Conservation (phyloP, 495 filamentous ascomycete species). For the Aspergillus wentii region DNA sequence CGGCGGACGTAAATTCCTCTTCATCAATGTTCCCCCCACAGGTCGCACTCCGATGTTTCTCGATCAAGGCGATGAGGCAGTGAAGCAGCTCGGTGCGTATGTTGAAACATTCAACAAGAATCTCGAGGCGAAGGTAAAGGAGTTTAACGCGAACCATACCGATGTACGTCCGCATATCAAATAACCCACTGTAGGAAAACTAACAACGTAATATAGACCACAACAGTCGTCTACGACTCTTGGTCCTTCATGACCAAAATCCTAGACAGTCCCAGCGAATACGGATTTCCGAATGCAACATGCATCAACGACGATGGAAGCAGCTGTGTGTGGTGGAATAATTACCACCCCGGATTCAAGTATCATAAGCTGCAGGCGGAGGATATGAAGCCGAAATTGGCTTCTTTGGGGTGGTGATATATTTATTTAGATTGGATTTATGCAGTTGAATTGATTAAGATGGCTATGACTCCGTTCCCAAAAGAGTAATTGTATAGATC, state of each 20-base stretch:
- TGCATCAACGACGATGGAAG: constrained; percentile 30
- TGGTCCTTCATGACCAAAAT: constrained; percentile 43
- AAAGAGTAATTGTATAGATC: too few relatives aligned
- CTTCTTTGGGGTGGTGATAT: constrained; percentile 28
- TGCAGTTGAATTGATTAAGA: too few relatives aligned
- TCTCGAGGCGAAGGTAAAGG: constrained; percentile 20
- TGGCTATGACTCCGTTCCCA: too few relatives aligned
- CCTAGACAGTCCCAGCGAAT: constrained; percentile 47
- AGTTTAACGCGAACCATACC: constrained; percentile 13
- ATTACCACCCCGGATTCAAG: constrained; percentile 32
- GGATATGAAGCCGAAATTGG: constrained; percentile 31
- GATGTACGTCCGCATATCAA: constrained; percentile 17
- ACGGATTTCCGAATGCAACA: constrained; percentile 24
- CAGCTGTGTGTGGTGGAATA: constrained; percentile 37
- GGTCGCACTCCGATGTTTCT: constrained; percentile 55
- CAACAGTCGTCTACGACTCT: constrained; percentile 28
- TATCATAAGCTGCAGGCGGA: constrained; percentile 32
- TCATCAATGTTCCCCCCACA: constrained; percentile 71
- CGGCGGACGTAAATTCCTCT: constrained; percentile 71
- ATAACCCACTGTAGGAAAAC: neutral
- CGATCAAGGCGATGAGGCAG: constrained; percentile 17
- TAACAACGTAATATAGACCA: constrained; percentile 10
- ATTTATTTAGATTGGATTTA: too few relatives aligned
- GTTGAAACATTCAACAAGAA: constrained; percentile 26
- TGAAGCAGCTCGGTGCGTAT: constrained; percentile 21